Evolutionary conservation across 192 early-diverging fungal genomes (phyloP).

Genomic region (Paraglomus occultum): DNA sequence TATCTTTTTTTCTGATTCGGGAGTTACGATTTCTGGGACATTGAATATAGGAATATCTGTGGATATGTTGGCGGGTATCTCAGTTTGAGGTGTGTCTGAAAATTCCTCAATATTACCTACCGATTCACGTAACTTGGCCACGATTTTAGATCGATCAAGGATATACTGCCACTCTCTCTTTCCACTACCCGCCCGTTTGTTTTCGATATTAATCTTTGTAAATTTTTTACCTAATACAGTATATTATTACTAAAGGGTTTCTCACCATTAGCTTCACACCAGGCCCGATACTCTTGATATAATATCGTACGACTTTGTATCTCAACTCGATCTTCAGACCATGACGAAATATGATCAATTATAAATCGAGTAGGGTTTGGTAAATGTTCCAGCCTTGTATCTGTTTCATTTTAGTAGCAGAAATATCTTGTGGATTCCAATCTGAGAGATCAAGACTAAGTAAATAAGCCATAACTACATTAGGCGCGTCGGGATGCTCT

Average conservation of each 20-base stretch:
- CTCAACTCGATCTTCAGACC: not conserved
- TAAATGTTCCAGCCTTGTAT: not conserved
- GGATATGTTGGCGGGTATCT: not conserved
- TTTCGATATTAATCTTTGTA: too few species aligned
- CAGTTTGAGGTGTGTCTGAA: not conserved
- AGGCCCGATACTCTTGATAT: not conserved
- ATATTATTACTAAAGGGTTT: not conserved
- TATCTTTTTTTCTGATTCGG: constrained; percentile 9
- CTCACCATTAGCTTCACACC: not conserved
- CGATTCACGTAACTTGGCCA: not conserved
- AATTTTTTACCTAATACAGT: not conserved
- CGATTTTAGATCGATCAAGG: constrained; percentile 3
- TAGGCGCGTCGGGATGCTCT: not conserved
- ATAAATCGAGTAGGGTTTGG: not conserved
- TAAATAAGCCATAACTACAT: constrained; percentile 6
- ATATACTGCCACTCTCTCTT: not conserved
- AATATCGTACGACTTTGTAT: too few species aligned
- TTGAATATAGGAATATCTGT: constrained; percentile 5
- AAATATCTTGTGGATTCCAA: constrained; percentile 13
- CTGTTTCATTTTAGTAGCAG: constrained; percentile 6
- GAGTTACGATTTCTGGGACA: not conserved
- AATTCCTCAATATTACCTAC: not conserved
- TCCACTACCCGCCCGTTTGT: not conserved
- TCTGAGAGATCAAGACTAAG: not conserved
- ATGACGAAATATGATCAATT: constrained; percentile 4